Evolutionary conservation across 2,329 filamentous ascomycete species (phyloP).

Genomic region (Alternaria ventricosa): DNA sequence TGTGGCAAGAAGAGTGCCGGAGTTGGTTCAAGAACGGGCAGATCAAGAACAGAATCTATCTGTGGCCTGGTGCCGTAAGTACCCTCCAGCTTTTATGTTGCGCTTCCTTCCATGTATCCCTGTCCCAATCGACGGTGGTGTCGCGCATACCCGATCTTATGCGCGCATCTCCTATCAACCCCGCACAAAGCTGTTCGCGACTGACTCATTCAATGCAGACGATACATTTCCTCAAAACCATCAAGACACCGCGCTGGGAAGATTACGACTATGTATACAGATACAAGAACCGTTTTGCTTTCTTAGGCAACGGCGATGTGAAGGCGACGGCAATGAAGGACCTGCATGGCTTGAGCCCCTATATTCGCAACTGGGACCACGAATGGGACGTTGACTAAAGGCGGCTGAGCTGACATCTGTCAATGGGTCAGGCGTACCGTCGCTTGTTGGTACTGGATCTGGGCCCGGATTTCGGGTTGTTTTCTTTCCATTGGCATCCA

Average conservation of each 20-base stretch:
- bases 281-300: slow-evolving; percentile 43
- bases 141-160: background rate
- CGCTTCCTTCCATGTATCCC: background rate
- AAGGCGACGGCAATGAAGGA: slow-evolving; percentile 53
- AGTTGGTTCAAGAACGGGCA: slow-evolving; percentile 46
- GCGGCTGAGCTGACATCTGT: background rate
- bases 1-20: slow-evolving; percentile 45
- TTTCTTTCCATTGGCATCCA: background rate
- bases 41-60: slow-evolving; percentile 41
- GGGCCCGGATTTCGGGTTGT: background rate
- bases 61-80: slow-evolving; percentile 44
- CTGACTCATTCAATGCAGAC: slow-evolving; percentile 41
- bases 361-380: slow-evolving; percentile 54
- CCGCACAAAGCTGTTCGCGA: slow-evolving; percentile 17
- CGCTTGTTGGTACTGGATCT: background rate
- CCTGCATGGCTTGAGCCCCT: slow-evolving; percentile 52
- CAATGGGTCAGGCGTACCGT: background rate
- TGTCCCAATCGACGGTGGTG: background rate
- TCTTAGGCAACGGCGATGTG: slow-evolving; percentile 50
- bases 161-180: background rate
- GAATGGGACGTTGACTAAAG: slow-evolving; percentile 55
- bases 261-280: slow-evolving; percentile 55
- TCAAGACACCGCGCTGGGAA: slow-evolving; percentile 52
- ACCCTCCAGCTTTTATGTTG: background rate
- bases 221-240: slow-evolving; percentile 48